These are phyloP conservation scores for Dioscorea zingiberensis DNA, from an alignment of 106 monocot species.

Conservation along the genomic window DNA sequence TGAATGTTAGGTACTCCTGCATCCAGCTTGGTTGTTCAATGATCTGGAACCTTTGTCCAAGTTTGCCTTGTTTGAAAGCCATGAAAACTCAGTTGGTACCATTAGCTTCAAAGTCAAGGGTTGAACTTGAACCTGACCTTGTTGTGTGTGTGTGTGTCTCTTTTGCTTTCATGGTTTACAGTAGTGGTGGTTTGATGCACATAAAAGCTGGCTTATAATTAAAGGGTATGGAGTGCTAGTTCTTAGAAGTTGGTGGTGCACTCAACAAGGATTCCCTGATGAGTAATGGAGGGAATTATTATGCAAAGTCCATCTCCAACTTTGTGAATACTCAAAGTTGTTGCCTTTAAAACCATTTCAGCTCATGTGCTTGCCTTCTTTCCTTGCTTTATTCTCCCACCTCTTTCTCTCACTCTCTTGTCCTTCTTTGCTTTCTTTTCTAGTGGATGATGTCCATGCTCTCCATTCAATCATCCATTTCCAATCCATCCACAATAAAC, in stretches of 20 bases:
- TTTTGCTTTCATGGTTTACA: background rate
- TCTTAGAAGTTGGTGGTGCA: background rate
- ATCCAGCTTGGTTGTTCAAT: background rate
- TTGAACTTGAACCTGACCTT: too few species aligned
- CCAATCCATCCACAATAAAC: background rate
- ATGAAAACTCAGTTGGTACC: background rate
- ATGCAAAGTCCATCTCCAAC: background rate
- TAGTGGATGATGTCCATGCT: background rate
- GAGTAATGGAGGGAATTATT: background rate
- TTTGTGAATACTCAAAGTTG: conserved; percentile 1
- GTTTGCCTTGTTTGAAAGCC: background rate
- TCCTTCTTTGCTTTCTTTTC: background rate
- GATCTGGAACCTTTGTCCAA: too few species aligned
- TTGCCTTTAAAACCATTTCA: background rate
- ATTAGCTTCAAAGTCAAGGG: background rate
- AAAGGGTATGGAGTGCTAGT: background rate
- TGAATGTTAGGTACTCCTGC: background rate
- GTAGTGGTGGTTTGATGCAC: background rate
- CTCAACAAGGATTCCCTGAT: background rate
- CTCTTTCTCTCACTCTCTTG: background rate
- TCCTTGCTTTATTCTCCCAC: conserved; percentile 1
- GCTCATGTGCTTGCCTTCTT: background rate
- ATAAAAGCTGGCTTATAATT: background rate
- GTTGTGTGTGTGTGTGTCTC: background rate
- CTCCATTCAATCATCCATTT: background rate